These are phyloP conservation scores for Aspergillus mulundensis DNA, from an alignment of 495 filamentous ascomycete species.

Conservation along the genomic window DNA sequence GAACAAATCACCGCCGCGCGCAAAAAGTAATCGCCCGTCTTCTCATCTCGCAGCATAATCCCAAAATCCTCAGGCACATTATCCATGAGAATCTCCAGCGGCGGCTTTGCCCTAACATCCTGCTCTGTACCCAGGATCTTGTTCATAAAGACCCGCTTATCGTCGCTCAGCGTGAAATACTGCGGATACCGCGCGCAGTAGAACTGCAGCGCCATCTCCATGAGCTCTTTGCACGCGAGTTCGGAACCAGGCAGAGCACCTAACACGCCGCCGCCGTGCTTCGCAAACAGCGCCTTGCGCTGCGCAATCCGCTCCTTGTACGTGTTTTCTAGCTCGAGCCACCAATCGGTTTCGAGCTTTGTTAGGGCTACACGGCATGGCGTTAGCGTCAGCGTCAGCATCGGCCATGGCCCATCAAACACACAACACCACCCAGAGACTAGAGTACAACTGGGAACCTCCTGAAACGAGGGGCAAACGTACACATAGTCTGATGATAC, in stretches of 20 bases:
- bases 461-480: too few relatives aligned
- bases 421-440: neutral
- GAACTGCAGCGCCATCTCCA: conserved; percentile 86
- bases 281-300: conserved; percentile 62
- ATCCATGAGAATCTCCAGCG: conserved; percentile 70
- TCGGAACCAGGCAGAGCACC: conserved; percentile 73
- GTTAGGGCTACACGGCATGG: conserved; percentile 66
- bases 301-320: conserved; percentile 68
- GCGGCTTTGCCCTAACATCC: conserved; percentile 58
- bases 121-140: conserved; percentile 62
- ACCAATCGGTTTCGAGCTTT: conserved; percentile 83
- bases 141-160: conserved; percentile 65
- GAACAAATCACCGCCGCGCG: conserved; percentile 78
- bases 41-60: conserved; percentile 69
- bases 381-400: too few relatives aligned
- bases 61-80: conserved; percentile 89
- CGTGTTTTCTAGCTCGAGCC: conserved; percentile 81
- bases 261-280: conserved; percentile 62
- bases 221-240: conserved; percentile 79
- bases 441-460: too few relatives aligned
- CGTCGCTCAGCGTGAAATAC: conserved; percentile 64
- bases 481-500: conserved; percentile 95
- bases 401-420: neutral
- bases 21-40: conserved; percentile 70
- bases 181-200: conserved; percentile 74